Evolutionary conservation across 306 rosid species (phyloP).

Genomic region (Quercus engelmannii): DNA sequence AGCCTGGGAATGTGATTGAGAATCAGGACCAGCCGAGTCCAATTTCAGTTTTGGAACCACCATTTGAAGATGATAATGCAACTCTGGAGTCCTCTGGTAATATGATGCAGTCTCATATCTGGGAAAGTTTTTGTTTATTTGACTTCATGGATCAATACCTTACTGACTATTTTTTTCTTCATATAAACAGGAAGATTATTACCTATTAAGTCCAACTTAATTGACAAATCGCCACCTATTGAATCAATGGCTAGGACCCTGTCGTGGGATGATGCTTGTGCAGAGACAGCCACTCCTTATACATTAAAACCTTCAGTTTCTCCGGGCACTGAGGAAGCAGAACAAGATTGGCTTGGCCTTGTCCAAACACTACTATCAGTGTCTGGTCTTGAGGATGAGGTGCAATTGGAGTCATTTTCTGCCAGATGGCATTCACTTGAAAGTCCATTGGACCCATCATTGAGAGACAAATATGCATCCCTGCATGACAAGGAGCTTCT

Average conservation of each 20-base stretch:
- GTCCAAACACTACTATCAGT: conserved; percentile 66
- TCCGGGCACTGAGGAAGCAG: conserved; percentile 48
- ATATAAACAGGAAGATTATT: conserved; percentile 40
- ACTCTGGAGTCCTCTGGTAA: conserved; percentile 37
- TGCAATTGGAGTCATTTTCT: conserved; percentile 31
- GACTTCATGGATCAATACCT: conserved; percentile 1
- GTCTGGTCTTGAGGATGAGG: conserved; percentile 55
- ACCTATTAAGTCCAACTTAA: conserved; percentile 60
- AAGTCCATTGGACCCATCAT: conserved; percentile 74
- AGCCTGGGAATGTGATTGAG: conserved; percentile 40
- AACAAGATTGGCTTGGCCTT: conserved; percentile 57
- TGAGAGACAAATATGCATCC: conserved; percentile 66
- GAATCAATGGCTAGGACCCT: conserved; percentile 84
- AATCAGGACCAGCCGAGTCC: conserved; percentile 89
- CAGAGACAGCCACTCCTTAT: conserved; percentile 45
- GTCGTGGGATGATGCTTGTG: conserved; percentile 70
- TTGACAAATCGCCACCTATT: conserved; percentile 95
- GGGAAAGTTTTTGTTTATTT: neutral
- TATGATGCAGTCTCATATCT: conserved; percentile 26
- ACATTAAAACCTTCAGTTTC: conserved; percentile 51
- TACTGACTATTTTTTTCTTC: conserved; percentile 5
- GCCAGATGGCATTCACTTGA: conserved; percentile 67
- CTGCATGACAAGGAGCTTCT: conserved; percentile 46
- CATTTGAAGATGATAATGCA: conserved; percentile 57
- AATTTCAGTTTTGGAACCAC: conserved; percentile 74